Evolutionary conservation across 2,329 filamentous ascomycete species (phyloP), one percentile per base, ranked within the genome.

Genomic region (Nemania abortiva): DNA sequence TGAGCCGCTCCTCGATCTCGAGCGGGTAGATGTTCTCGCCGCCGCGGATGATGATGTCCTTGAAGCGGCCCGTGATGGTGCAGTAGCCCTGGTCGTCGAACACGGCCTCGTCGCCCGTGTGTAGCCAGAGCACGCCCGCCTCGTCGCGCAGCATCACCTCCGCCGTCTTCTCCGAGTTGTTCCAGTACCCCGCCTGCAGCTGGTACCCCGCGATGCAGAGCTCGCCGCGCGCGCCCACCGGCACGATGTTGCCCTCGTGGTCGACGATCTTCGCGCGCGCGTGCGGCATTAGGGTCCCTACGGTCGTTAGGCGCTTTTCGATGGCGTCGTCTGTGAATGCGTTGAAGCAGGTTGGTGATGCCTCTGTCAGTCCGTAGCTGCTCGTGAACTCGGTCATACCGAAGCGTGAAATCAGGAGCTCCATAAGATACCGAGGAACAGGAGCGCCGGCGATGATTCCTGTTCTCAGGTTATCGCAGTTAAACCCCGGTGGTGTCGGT

Each of bases 401-500:
- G 34, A 95, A 87, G 34, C 89, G 88, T 39, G 87, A 85, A 15
- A 93, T 87, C 63, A 95, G 85, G 29, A 89, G 84, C 79, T 92
- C 88, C 90, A 95, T 94, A 24, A 95, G 82, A 66, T 92, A 89
- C 2, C 88, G 85, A 1, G 92, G 92, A 1, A 95, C 92, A 0
- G 92, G 92, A 0, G 92, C 91, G 0, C 93, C 93, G 0, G 92
- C 92, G 53, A 94, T 91, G 74, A 94, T 94, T 7, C 92, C 92
- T 0, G 92, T 95, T 39, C 92, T 86, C 20, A 95, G 84, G 6
- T 82, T 83, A 1, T 85, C 82, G 75, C 82, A 84, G 70, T 81
- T 79, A 75, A 85, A 84, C 62, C 79, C 78, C 77, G 80, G 70
- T 6, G 65, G 78, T 70, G 65, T 80, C 77, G 84, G 83, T 20